Evolutionary conservation across 768 basidiomycete species (phyloP).

Genomic region (Sporobolomyces pararoseus): DNA sequence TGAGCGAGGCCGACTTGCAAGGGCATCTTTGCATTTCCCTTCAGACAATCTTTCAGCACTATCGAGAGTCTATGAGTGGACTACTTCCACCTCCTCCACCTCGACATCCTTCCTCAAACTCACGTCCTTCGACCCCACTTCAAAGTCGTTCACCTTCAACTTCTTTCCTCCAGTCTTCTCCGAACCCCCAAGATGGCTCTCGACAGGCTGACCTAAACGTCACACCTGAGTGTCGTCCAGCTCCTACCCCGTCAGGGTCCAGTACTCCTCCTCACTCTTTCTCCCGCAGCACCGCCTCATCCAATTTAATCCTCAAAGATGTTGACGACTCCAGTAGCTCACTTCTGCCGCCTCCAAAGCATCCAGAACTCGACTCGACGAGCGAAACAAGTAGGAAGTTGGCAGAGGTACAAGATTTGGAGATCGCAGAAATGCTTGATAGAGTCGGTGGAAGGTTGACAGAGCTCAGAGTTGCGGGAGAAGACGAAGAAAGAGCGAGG

Average conservation of each 20-base stretch:
- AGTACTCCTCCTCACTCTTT: too few species aligned
- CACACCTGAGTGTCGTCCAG: too few species aligned
- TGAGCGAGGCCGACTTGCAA: too few species aligned
- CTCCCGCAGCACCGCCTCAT: too few species aligned
- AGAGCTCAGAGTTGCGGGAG: conserved; percentile 4
- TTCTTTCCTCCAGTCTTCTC: neutral
- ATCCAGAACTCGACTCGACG: neutral
- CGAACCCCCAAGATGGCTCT: neutral
- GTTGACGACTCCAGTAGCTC: too few species aligned
- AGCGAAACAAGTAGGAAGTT: conserved; percentile 9
- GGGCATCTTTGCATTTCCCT: too few species aligned
- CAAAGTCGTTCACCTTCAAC: neutral
- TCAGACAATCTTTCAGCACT: too few species aligned
- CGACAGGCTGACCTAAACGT: too few species aligned
- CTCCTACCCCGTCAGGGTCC: too few species aligned
- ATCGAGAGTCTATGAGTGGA: too few species aligned
- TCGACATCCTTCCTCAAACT: neutral
- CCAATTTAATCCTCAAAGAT: too few species aligned
- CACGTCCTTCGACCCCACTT: neutral
- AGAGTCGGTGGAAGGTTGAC: conserved; percentile 24
- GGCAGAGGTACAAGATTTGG: conserved; percentile 22
- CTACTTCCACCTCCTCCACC: neutral
- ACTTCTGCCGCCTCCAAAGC: neutral
- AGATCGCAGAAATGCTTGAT: conserved; percentile 22
- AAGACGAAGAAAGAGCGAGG: neutral